Conservation (phyloP, 768 basidiomycete species). For the Mrakia frigida region DNA sequence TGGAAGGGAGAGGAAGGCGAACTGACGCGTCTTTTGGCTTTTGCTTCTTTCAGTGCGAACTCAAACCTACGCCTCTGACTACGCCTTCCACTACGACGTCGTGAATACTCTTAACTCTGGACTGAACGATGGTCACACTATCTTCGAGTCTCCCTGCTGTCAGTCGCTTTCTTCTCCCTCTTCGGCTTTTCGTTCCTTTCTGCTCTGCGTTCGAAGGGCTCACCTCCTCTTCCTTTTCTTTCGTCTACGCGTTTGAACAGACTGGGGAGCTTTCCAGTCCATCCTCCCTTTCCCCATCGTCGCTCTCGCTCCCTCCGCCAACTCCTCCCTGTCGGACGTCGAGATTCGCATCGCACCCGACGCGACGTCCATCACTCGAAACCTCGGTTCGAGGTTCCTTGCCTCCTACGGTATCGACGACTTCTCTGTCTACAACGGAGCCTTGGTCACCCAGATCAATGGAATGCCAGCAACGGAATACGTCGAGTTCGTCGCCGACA, state of each 20-base stretch:
- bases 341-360: conserved; percentile 57
- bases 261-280: conserved; percentile 52
- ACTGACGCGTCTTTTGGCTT: not conserved
- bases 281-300: conserved; percentile 57
- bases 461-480: conserved; percentile 55
- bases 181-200: not conserved
- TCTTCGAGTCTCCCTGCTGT: conserved; percentile 43
- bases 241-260: conserved; percentile 45
- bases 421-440: conserved; percentile 54
- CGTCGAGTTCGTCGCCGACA: conserved; percentile 55
- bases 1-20: not conserved
- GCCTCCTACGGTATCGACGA: conserved; percentile 48
- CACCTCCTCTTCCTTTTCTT: conserved; percentile 48
- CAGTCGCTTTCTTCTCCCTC: not conserved
- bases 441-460: conserved; percentile 55
- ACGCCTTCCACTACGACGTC: conserved; percentile 59
- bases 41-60: conserved; percentile 24
- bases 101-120: conserved; percentile 53
- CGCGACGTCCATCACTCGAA: conserved; percentile 32
- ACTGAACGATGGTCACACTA: conserved; percentile 63
- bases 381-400: conserved; percentile 45
- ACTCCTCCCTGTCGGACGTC: conserved; percentile 50
- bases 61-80: conserved; percentile 52
- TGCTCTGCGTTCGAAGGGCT: not conserved
- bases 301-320: conserved; percentile 34